A percentile compares a stretch with the other conserved stretches of the same genome.
Conservation (phyloP, 768 basidiomycete genomes). For the Russula abietina region DNA sequence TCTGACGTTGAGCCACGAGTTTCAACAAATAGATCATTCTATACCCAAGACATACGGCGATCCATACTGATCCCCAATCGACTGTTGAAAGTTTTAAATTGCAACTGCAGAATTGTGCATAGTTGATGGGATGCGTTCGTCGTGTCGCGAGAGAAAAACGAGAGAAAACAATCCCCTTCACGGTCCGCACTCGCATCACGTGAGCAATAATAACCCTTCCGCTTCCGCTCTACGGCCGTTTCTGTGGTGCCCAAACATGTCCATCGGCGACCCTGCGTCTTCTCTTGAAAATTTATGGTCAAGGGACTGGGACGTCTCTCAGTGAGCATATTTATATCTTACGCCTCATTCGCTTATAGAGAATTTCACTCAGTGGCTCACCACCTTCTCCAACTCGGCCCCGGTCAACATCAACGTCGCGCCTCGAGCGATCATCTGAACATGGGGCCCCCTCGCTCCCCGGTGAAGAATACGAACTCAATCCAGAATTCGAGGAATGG, state of each 20-base stretch:
- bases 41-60: too few species aligned
- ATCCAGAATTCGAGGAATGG: conserved; percentile 19
- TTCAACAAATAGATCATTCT: too few species aligned
- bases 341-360: neutral
- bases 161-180: too few species aligned
- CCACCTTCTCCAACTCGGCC: neutral
- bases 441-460: neutral
- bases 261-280: neutral
- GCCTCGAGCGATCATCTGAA: neutral
- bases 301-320: neutral
- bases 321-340: conserved; percentile 2
- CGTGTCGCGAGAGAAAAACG: too few species aligned
- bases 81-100: too few species aligned
- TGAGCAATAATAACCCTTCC: neutral
- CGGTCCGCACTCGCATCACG: neutral
- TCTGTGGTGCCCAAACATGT: neutral
- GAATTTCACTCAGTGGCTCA: neutral
- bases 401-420: neutral
- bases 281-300: conserved; percentile 7
- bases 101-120: too few species aligned
- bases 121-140: too few species aligned
- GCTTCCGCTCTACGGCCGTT: neutral
- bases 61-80: too few species aligned
- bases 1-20: too few species aligned
- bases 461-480: conserved; percentile 23